Evolutionary conservation across 1,284 basidiomycete species (phyloP), one percentile per base, ranked within the genome.

Genomic region (Ganoderma sp.): DNA sequence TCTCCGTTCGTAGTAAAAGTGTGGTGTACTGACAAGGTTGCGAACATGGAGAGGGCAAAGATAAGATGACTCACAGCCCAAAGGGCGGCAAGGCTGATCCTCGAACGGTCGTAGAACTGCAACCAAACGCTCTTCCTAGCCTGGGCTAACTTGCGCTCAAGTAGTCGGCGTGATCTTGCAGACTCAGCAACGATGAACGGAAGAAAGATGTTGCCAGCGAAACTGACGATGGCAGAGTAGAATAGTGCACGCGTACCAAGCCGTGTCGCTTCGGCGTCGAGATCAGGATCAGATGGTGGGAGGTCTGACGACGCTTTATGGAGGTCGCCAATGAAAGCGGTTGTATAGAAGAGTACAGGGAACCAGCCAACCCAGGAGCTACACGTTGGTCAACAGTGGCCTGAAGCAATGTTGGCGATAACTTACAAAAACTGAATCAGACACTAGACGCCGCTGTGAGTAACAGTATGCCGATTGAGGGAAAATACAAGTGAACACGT

Each of bases 321-420:
- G 15, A 97, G 86, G 75, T 97, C 95, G 14, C 92, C 92, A 61
- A 97, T 87, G 81, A 96, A 98, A 15, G 94, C 83, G 0, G 92
- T 91, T 0, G 90, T 91, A 82, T 95, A 97, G 81, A 97, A 97
- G 2, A 97, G 82, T 37, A 96, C 82, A 0, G 95, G 95, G 74
- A 96, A 97, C 95, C 95, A 97, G 3, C 88, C 92, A 67, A 95
- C 83, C 87, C 88, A 94, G 3, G 90, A 86, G 71, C 92, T 94
- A 70, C 15, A 41, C 34, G 48, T n/a, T 58, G 19, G 9, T 68
- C n/a, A 61, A 45, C 4, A 60, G 76, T 34, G 72, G 63, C n/a
- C 15, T 59, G 15, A 61, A 64, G 57, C 43, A 66, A 28, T 43
- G n/a, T 17, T 45, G 50, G 56, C 15, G 73, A 63, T 2, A 4